These are phyloP conservation scores for Daldinia caldariorum DNA, from an alignment of 495 filamentous ascomycete species.

Conservation along the genomic window DNA sequence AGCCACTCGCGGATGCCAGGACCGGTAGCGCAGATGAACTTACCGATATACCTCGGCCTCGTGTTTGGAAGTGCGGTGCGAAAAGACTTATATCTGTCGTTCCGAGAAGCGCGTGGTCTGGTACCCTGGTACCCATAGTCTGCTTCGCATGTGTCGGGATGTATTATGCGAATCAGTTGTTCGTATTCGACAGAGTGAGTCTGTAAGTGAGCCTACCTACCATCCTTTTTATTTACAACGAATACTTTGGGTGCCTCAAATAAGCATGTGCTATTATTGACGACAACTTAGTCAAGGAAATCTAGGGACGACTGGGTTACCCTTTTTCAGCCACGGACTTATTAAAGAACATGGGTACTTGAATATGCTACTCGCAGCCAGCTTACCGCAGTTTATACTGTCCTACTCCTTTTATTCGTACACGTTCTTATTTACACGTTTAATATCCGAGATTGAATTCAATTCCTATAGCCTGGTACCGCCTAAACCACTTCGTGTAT, in stretches of 20 bases:
- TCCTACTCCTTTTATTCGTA: conserved; percentile 1
- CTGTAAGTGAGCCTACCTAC: background rate
- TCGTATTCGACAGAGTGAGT: background rate
- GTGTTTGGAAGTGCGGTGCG: background rate
- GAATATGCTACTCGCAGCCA: background rate
- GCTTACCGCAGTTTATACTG: background rate
- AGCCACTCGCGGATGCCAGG: background rate
- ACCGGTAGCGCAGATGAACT: background rate
- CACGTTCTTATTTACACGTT: background rate
- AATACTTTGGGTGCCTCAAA: too few relatives aligned
- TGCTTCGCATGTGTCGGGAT: background rate
- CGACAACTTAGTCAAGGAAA: background rate
- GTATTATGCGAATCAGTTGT: background rate
- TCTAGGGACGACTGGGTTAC: background rate
- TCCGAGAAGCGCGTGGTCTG: background rate
- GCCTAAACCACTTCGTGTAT: background rate
- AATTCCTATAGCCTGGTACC: background rate
- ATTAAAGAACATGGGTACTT: background rate
- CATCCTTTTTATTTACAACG: background rate
- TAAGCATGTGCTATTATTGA: background rate
- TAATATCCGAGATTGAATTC: background rate
- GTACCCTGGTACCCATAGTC: background rate
- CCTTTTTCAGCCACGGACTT: background rate
- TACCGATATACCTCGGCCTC: background rate
- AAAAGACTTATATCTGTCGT: background rate